Percentiles rank a stretch among this genome's conserved stretches.
Evolutionary conservation across 1,284 basidiomycete species (phyloP).

Genomic region (Schizophyllum amplum): DNA sequence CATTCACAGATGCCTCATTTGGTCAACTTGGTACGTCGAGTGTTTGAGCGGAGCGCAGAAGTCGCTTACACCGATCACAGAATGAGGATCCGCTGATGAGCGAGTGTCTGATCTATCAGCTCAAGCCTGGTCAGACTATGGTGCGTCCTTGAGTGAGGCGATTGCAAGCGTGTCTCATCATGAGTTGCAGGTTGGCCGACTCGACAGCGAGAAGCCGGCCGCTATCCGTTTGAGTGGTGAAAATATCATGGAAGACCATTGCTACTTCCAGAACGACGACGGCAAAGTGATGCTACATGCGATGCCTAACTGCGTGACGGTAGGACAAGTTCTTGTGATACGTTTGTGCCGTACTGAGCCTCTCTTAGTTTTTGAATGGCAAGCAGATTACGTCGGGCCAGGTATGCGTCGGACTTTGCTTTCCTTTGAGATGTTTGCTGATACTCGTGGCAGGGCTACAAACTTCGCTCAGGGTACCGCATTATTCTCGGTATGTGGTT

Average conservation of each 20-base stretch:
- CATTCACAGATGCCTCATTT: constrained; percentile 82
- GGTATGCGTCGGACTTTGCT: constrained; percentile 29
- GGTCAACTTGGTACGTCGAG: constrained; percentile 76
- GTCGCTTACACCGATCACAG: constrained; percentile 29
- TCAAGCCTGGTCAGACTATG: constrained; percentile 82
- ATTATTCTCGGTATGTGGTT: constrained; percentile 78
- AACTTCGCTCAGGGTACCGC: constrained; percentile 87
- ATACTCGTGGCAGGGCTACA: constrained; percentile 48
- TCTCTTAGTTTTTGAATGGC: constrained; percentile 93
- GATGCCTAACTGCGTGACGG: constrained; percentile 74
- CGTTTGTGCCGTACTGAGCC: constrained; percentile 28
- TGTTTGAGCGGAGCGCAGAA: constrained; percentile 7
- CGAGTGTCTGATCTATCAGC: constrained; percentile 91
- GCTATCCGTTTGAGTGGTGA: constrained; percentile 90
- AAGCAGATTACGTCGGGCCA: constrained; percentile 73
- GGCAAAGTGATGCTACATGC: constrained; percentile 81
- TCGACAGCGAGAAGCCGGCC: constrained; percentile 74
- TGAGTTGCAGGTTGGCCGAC: constrained; percentile 59
- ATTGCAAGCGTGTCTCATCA: constrained; percentile 6
- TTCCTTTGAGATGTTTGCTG: constrained; percentile 12
- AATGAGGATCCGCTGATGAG: constrained; percentile 91
- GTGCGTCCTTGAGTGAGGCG: constrained; percentile 32
- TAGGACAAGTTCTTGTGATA: constrained; percentile 1
- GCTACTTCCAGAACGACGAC: constrained; percentile 82
- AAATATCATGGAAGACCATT: constrained; percentile 90